Percentiles rank a stretch among this genome's conserved stretches.
Evolutionary conservation across 768 basidiomycete genomes (phyloP).

Genomic region (Boletus rubropictus): DNA sequence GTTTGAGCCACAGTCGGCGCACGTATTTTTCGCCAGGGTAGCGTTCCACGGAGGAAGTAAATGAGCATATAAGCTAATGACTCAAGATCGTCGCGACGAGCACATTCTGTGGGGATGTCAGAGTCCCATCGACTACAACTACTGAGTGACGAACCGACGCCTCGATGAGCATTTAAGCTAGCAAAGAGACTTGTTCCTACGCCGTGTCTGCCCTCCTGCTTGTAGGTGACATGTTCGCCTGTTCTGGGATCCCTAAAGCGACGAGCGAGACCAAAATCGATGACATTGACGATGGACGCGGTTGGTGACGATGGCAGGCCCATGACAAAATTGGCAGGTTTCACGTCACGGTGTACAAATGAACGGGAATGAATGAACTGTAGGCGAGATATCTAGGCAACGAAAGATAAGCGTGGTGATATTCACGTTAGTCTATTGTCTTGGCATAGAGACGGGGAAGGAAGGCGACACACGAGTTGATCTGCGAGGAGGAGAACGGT

Average conservation of each 20-base stretch:
- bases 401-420: conserved; percentile 17
- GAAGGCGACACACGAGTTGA: conserved; percentile 66
- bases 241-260: conserved; percentile 66
- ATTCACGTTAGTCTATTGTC: conserved; percentile 2
- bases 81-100: conserved; percentile 75
- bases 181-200: conserved; percentile 77
- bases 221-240: conserved; percentile 63
- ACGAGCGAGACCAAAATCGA: conserved; percentile 82
- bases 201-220: conserved; percentile 66
- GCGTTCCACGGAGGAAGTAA: conserved; percentile 70
- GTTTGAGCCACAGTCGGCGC: conserved; percentile 61
- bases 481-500: conserved; percentile 91
- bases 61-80: conserved; percentile 79
- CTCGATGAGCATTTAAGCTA: conserved; percentile 68
- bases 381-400: conserved; percentile 78
- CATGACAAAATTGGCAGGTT: conserved; percentile 99
- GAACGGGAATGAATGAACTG: conserved; percentile 96
- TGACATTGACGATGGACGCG: conserved; percentile 79
- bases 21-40: conserved; percentile 74
- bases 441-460: not conserved
- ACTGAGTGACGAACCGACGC: conserved; percentile 48
- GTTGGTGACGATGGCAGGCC: conserved; percentile 56
- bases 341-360: conserved; percentile 94
- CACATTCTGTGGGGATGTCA: conserved; percentile 45
- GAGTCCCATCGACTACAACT: not conserved